phyloP scores from a whole-genome alignment of 2,329 filamentous ascomycete species.

The Remersonia thermophila region DNA sequence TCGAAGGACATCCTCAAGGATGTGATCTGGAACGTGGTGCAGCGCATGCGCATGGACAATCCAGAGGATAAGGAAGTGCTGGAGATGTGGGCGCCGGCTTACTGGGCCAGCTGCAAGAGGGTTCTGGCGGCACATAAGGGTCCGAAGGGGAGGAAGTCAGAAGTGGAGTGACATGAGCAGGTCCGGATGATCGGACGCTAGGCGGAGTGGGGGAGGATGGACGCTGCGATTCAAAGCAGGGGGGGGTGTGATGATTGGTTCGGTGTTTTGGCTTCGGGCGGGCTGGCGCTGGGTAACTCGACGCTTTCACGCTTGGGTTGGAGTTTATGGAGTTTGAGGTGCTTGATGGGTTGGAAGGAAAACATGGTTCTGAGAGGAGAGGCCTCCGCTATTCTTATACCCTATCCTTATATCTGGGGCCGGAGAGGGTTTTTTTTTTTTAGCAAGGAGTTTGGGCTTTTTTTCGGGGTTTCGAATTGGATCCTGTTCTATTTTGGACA shows the following conservation, averaged over 20 bases:
- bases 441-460: background rate
- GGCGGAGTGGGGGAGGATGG: too few relatives aligned
- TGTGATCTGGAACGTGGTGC: conserved; percentile 51
- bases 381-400: background rate
- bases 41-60: conserved; percentile 21
- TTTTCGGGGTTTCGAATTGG: background rate
- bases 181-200: too few relatives aligned
- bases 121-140: background rate
- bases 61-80: conserved; percentile 41
- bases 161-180: too few relatives aligned
- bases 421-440: background rate
- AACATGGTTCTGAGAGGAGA: background rate
- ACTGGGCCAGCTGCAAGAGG: conserved; percentile 25
- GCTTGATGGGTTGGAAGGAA: background rate
- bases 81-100: conserved; percentile 46
- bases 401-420: conserved; percentile 7
- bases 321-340: background rate
- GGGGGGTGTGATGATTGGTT: too few relatives aligned
- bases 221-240: too few relatives aligned
- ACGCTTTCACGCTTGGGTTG: too few relatives aligned
- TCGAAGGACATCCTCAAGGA: conserved; percentile 49
- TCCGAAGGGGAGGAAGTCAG: background rate
- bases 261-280: too few relatives aligned
- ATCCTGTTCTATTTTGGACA: too few relatives aligned
- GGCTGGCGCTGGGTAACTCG: too few relatives aligned